A percentile compares a stretch with the other conserved stretches of the same genome.
Evolutionary conservation across 306 rosid genomes (phyloP).

Genomic region (Benincasa hispida): DNA sequence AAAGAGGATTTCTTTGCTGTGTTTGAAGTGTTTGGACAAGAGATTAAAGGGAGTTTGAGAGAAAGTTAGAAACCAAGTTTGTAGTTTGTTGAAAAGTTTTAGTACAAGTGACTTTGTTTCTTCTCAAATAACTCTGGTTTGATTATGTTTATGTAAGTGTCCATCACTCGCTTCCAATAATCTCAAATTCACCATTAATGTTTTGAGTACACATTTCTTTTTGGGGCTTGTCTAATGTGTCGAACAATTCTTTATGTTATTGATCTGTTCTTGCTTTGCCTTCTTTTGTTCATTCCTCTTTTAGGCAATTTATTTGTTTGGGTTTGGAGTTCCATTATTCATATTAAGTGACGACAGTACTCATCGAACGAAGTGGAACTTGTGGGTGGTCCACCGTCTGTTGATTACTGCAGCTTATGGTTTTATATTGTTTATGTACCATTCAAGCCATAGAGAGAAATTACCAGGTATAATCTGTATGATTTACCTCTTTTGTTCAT

Average conservation of each 20-base stretch:
- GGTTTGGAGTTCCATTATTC: constrained; percentile 67
- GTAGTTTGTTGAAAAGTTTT: not conserved
- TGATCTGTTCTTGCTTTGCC: constrained; percentile 9
- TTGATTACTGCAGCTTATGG: constrained; percentile 59
- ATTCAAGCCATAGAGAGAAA: constrained; percentile 86
- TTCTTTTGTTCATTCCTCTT: constrained; percentile 10
- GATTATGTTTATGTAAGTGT: not conserved
- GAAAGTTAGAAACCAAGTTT: not conserved
- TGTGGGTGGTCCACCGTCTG: constrained; percentile 81
- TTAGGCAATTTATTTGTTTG: constrained; percentile 75
- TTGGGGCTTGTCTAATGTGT: not conserved
- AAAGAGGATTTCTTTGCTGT: not conserved
- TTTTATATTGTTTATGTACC: constrained; percentile 65
- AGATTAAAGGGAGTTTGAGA: not conserved
- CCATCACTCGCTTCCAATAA: not conserved
- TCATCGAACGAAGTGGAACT: constrained; percentile 57
- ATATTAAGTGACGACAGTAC: constrained; percentile 29
- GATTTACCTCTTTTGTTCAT: no score
- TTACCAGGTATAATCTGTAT: constrained; percentile 72
- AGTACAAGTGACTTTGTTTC: not conserved
- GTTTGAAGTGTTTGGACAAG: not conserved
- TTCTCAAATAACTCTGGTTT: not conserved
- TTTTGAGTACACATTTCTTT: not conserved
- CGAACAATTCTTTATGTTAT: constrained; percentile 1
- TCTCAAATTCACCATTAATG: not conserved